Conservation (phyloP, 2,329 filamentous ascomycete species). For the Chaetomiaceae sp. region DNA sequence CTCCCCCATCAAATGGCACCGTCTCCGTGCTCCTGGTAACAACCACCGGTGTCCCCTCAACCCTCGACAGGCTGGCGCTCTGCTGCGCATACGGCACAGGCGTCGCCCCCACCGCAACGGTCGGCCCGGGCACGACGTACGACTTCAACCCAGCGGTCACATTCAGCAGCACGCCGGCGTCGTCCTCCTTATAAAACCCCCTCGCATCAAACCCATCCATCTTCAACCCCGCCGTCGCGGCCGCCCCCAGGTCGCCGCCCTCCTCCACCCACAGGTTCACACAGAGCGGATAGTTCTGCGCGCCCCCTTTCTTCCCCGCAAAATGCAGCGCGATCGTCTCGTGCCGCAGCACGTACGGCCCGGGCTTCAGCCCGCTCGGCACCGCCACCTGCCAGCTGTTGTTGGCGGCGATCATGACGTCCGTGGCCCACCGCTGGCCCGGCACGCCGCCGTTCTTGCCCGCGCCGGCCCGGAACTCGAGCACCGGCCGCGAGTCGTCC, state of each 20-base stretch:
- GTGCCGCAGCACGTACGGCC: slow-evolving; percentile 51
- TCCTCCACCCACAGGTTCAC: slow-evolving; percentile 30
- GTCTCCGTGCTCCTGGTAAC: slow-evolving; percentile 24
- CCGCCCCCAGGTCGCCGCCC: background rate
- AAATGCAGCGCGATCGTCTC: slow-evolving; percentile 43
- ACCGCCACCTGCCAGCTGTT: slow-evolving; percentile 47
- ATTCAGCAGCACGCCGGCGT: slow-evolving; percentile 28
- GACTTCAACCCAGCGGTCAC: slow-evolving; percentile 21
- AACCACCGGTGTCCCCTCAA: slow-evolving; percentile 27
- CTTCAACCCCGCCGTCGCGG: slow-evolving; percentile 1
- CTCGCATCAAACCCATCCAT: slow-evolving; percentile 22
- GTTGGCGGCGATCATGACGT: slow-evolving; percentile 49
- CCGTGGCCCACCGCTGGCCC: slow-evolving; percentile 37
- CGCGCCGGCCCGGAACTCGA: slow-evolving; percentile 1
- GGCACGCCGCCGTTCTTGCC: slow-evolving; percentile 17
- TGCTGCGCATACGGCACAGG: slow-evolving; percentile 27
- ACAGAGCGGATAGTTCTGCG: slow-evolving; percentile 33
- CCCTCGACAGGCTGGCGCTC: slow-evolving; percentile 14
- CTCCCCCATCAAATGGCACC: slow-evolving; percentile 12
- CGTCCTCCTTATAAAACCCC: slow-evolving; percentile 25
- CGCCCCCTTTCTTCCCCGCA: slow-evolving; percentile 25
- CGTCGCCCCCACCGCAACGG: slow-evolving; percentile 25
- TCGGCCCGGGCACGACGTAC: slow-evolving; percentile 30
- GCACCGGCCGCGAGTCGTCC: slow-evolving; percentile 33
- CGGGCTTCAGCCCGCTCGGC: slow-evolving; percentile 39